Evolutionary conservation across 257 asterid genomes (phyloP), one percentile per base, ranked within the genome.

Genomic region (Perilla frutescens): DNA sequence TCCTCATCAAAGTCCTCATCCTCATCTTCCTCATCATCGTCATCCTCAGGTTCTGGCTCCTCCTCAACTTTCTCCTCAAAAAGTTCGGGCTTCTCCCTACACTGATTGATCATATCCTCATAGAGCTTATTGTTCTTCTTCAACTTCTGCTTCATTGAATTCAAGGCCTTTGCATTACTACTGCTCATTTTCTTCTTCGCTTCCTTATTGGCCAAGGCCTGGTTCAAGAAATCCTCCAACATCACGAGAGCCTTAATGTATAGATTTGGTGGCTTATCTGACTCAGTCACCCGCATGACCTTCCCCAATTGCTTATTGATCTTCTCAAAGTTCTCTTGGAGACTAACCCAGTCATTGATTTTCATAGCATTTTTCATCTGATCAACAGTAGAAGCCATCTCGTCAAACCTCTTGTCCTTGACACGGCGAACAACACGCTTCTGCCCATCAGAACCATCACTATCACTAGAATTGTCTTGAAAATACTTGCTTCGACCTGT

Each of bases 131-230:
- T 92, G 76, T 90, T 95, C 86, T 92, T 95, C 83, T 95, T 95
- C 59, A 95, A 64, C 83, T 90, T 92, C 84, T 90, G 99, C 66
- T 94, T 94, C 99, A 94, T 91, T 0, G 96, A 80, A 85, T 94
- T 91, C 86, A 92, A 74, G 55, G 96, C 99, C 87, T 91, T 92
- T 1, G 99, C 96, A 81, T 95, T 95, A 70, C 96, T 95, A 45
- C 88, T 88, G 69, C 98, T 95, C 99, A 95, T 95, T 83, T 91
- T 95, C 88, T 95, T 95, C 88, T 90, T 95, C 0, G 97, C 96
- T 82, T 95, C 99, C 87, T 94, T 94, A 68, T 90, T 94, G 58
- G 96, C 92, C 78, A 86, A 60, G 12, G 98, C 85, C 86, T 88
- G 90, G 55, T 85, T 90, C 84, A 94, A 68, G 80, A 85, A 86